Conservation (phyloP, 2,329 filamentous ascomycete species). For the Alternaria viburni region DNA sequence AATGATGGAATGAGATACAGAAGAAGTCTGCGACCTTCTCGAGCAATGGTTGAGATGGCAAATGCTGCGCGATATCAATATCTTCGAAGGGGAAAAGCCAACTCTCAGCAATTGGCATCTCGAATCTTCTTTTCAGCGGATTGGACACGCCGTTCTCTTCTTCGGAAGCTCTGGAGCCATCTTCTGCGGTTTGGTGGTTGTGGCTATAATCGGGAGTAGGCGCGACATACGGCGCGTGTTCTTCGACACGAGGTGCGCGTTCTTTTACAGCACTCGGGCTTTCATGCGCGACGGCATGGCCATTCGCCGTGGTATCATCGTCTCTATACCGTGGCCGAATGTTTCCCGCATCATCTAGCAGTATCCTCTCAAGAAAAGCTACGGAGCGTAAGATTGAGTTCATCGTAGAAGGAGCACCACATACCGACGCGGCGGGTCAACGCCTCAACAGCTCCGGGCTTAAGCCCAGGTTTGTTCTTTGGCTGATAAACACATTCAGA, state of each 20-base stretch:
- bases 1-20: conserved; percentile 43
- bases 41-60: conserved; percentile 35
- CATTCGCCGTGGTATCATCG: background rate
- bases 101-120: conserved; percentile 17
- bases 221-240: background rate
- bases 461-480: conserved; percentile 44
- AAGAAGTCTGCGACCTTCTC: conserved; percentile 39
- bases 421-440: conserved; percentile 44
- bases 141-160: conserved; percentile 9
- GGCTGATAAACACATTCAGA: conserved; percentile 40
- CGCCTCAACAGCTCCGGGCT: conserved; percentile 42
- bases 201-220: background rate
- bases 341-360: conserved; percentile 36
- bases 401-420: background rate
- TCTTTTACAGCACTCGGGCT: background rate
- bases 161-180: background rate
- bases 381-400: conserved; percentile 14
- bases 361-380: conserved; percentile 41
- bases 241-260: conserved; percentile 2
- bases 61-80: conserved; percentile 32
- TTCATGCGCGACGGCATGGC: background rate
- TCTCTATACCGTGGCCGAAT: conserved; percentile 29
- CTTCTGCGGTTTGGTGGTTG: background rate
- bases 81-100: conserved; percentile 29
- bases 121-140: conserved; percentile 34